These are phyloP conservation scores for Hysterium pulicare DNA, from an alignment of 2,329 filamentous ascomycete genomes.

Conservation along the genomic window DNA sequence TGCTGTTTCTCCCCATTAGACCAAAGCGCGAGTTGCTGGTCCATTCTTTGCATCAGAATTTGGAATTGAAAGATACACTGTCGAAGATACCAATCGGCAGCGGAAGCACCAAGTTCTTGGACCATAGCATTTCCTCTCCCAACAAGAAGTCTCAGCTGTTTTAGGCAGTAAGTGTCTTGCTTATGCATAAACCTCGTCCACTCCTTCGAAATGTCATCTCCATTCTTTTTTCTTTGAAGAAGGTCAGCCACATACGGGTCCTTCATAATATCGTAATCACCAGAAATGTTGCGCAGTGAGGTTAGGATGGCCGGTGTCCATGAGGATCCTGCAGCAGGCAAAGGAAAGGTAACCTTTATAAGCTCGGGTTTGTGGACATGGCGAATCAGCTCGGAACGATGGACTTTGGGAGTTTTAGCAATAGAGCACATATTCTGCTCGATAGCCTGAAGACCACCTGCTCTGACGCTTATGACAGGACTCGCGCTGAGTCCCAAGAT, in stretches of 20 bases:
- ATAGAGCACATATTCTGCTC: slow-evolving; percentile 68
- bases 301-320: too few relatives aligned
- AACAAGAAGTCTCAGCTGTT: slow-evolving; percentile 36
- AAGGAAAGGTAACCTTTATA: slow-evolving; percentile 29
- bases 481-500: slow-evolving; percentile 81
- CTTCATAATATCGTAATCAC: slow-evolving; percentile 29
- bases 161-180: slow-evolving; percentile 38
- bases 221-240: slow-evolving; percentile 15
- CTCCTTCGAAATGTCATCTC: slow-evolving; percentile 19
- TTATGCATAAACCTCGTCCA: slow-evolving; percentile 26
- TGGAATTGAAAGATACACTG: slow-evolving; percentile 33
- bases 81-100: slow-evolving; percentile 39
- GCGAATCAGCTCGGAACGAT: slow-evolving; percentile 66
- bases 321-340: slow-evolving; percentile 17
- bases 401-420: slow-evolving; percentile 64
- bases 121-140: slow-evolving; percentile 30
- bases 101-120: slow-evolving; percentile 37
- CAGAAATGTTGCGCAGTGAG: slow-evolving; percentile 9
- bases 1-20: slow-evolving; percentile 33
- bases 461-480: slow-evolving; percentile 62
- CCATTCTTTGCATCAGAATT: slow-evolving; percentile 10
- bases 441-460: slow-evolving; percentile 56
- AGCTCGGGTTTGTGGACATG: slow-evolving; percentile 66
- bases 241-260: slow-evolving; percentile 42
- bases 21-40: slow-evolving; percentile 28